Percentiles rank a stretch among this genome's conserved stretches.
Conservation (phyloP, 1,284 basidiomycete genomes). For the Cryptococcus deneoformans region DNA sequence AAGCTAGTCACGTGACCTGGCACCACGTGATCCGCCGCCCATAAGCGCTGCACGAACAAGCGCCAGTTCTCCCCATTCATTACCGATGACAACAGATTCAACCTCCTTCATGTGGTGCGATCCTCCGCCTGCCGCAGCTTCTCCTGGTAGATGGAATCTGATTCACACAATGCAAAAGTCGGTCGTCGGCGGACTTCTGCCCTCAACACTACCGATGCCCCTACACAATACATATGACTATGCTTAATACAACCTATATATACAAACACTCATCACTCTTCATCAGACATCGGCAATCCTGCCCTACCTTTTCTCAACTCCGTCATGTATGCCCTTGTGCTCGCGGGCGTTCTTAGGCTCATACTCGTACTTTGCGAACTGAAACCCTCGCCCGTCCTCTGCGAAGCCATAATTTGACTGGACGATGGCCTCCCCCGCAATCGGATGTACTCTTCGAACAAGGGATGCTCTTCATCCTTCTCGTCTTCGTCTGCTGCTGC, state of each 20-base stretch:
- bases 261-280: neutral
- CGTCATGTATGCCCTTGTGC: conserved; percentile 14
- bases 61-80: too few relatives aligned
- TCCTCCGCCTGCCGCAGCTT: neutral
- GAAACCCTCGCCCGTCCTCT: neutral
- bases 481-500: neutral
- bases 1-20: too few relatives aligned
- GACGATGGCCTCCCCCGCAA: neutral
- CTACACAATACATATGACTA: too few relatives aligned
- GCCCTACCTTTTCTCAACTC: neutral
- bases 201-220: neutral
- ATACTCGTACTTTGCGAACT: conserved; percentile 1
- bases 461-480: neutral
- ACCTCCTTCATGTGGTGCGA: too few relatives aligned
- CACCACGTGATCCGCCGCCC: too few relatives aligned
- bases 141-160: neutral
- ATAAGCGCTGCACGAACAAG: too few relatives aligned
- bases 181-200: neutral
- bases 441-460: neutral
- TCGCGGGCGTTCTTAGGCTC: conserved; percentile 2
- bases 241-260: too few relatives aligned
- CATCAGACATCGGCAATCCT: neutral
- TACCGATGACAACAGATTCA: too few relatives aligned
- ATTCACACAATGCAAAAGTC: neutral
- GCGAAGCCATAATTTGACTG: neutral